phyloP scores from a whole-genome alignment of 306 rosid species.

The Medicago arabica region DNA sequence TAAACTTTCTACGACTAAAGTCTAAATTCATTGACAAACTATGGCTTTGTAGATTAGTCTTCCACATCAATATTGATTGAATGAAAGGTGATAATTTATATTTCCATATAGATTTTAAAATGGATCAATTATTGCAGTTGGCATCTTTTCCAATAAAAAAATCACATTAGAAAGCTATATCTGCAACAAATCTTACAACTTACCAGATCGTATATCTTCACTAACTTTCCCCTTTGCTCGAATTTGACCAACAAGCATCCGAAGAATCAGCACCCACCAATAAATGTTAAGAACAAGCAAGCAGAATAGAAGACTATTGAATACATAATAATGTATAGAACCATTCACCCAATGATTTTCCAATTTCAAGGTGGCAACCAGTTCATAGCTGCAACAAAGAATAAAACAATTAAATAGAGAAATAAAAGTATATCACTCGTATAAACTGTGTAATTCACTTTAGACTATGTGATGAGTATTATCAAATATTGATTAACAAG shows the following conservation, averaged over 20 bases:
- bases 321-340: slow-evolving; percentile 78
- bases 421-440: not conserved
- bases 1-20: not conserved
- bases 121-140: slow-evolving; percentile 4
- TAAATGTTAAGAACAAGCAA: slow-evolving; percentile 79
- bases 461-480: not conserved
- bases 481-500: not conserved
- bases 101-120: not conserved
- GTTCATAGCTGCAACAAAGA: slow-evolving; percentile 77
- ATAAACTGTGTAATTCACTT: not conserved
- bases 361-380: slow-evolving; percentile 61
- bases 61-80: slow-evolving; percentile 18
- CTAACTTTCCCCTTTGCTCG: slow-evolving; percentile 82
- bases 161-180: slow-evolving; percentile 15
- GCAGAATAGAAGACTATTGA: slow-evolving; percentile 82
- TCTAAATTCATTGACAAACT: slow-evolving; percentile 17
- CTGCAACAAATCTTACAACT: slow-evolving; percentile 41
- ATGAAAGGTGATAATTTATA: not conserved
- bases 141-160: not conserved
- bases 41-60: not conserved
- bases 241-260: slow-evolving; percentile 92
- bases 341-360: slow-evolving; percentile 63
- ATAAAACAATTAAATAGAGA: not conserved
- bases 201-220: slow-evolving; percentile 97
- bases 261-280: slow-evolving; percentile 95